Percentiles rank a stretch among this genome's conserved stretches.
Evolutionary conservation across 2,329 filamentous ascomycete species (phyloP).

Genomic region (Penicillium hordei): DNA sequence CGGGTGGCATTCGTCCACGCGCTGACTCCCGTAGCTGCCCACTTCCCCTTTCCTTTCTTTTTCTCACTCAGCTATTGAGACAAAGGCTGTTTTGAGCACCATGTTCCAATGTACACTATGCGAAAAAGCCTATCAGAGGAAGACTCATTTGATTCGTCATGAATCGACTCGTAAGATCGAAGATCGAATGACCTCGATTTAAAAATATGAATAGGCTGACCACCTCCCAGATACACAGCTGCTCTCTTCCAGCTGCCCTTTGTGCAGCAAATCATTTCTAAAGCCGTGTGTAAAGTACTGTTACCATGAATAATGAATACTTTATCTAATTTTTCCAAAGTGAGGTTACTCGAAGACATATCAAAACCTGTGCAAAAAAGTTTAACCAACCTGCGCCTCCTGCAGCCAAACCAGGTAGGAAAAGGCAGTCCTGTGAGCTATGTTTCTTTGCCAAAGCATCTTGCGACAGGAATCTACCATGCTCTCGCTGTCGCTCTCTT

Average conservation of each 20-base stretch:
- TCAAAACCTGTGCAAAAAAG: conserved; percentile 32
- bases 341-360: conserved; percentile 33
- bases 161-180: conserved; percentile 29
- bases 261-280: conserved; percentile 32
- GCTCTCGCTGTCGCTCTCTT: conserved; percentile 26
- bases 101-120: conserved; percentile 33
- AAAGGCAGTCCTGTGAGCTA: conserved; percentile 31
- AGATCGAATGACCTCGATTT: neutral
- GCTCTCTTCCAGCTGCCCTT: conserved; percentile 27
- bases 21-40: no score
- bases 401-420: conserved; percentile 31
- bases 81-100: neutral
- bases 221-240: conserved; percentile 24
- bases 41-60: neutral
- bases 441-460: conserved; percentile 30
- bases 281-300: conserved; percentile 23
- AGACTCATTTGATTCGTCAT: conserved; percentile 31
- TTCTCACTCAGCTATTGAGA: neutral
- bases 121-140: conserved; percentile 32
- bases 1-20: neutral
- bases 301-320: neutral
- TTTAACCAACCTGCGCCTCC: conserved; percentile 29
- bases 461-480: conserved; percentile 27
- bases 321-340: conserved; percentile 11
- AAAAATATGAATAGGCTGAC: conserved; percentile 7